phyloP scores from a whole-genome alignment of 2,329 filamentous ascomycete genomes.

The Aspergillus texensis region DNA sequence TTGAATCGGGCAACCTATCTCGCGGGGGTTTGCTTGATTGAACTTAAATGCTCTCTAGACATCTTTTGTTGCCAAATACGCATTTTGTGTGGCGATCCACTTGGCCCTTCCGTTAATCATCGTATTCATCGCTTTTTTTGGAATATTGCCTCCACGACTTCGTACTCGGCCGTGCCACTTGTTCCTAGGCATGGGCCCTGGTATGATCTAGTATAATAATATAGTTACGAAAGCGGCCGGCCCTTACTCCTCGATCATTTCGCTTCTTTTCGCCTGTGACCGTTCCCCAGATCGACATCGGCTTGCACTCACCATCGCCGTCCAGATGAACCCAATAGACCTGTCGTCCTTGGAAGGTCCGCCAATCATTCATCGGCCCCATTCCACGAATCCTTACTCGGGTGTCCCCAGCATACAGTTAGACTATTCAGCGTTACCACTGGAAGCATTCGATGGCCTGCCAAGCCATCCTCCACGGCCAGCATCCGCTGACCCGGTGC shows the following conservation, averaged over 20 bases:
- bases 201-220: background rate
- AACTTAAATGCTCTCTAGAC: background rate
- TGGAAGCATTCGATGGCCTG: background rate
- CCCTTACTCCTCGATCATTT: background rate
- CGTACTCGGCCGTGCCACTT: constrained; percentile 16
- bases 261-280: background rate
- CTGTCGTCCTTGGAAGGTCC: constrained; percentile 41
- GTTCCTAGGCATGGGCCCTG: background rate
- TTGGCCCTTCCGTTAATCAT: constrained; percentile 9
- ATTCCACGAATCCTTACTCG: background rate
- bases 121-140: constrained; percentile 23
- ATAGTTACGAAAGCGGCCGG: constrained; percentile 1
- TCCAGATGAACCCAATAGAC: constrained; percentile 25
- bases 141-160: constrained; percentile 12
- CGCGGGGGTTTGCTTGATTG: background rate
- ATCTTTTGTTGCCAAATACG: background rate
- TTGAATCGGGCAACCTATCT: background rate
- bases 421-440: constrained; percentile 10
- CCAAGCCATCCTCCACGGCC: constrained; percentile 18
- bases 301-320: background rate
- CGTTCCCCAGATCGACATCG: background rate
- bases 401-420: constrained; percentile 19
- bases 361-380: constrained; percentile 26
- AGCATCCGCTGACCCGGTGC: constrained; percentile 19
- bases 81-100: constrained; percentile 14